Conservation (phyloP, 176 grass and related monocot species). For the Triticum timopheevii region DNA sequence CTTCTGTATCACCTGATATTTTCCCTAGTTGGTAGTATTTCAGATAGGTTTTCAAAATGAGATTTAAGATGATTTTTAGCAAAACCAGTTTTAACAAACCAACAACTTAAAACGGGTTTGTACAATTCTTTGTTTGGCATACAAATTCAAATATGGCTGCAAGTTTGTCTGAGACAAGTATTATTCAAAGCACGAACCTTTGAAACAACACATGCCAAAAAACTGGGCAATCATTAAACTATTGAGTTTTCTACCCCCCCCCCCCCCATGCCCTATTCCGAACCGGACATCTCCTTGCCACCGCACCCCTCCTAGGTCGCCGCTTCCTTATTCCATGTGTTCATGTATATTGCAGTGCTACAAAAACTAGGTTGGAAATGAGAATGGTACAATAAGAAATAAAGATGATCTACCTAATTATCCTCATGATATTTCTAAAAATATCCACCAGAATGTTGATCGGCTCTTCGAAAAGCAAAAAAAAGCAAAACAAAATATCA, state of each 20-base stretch:
- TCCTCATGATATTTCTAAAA: not conserved
- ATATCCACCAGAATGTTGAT: not conserved
- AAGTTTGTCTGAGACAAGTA: no score
- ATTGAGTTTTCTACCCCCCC: no score
- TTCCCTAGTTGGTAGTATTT: no score
- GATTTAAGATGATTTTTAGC: no score
- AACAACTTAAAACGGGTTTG: no score
- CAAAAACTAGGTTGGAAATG: not conserved
- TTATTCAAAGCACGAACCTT: not conserved
- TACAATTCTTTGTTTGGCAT: no score
- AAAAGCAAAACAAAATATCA: not conserved
- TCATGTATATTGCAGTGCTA: not conserved
- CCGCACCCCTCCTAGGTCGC: not conserved
- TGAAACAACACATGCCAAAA: not conserved
- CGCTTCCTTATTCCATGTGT: not conserved
- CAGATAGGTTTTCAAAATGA: no score
- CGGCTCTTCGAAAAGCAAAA: not conserved
- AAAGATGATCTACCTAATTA: not conserved
- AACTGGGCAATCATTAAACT: not conserved
- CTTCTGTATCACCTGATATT: no score
- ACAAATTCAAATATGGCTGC: no score
- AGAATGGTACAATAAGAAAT: not conserved
- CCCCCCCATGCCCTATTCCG: no score
- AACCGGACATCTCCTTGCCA: not conserved
- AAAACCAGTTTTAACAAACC: no score